These are phyloP conservation scores for Solanum pennellii DNA, from an alignment of 257 asterid species.

Conservation along the genomic window DNA sequence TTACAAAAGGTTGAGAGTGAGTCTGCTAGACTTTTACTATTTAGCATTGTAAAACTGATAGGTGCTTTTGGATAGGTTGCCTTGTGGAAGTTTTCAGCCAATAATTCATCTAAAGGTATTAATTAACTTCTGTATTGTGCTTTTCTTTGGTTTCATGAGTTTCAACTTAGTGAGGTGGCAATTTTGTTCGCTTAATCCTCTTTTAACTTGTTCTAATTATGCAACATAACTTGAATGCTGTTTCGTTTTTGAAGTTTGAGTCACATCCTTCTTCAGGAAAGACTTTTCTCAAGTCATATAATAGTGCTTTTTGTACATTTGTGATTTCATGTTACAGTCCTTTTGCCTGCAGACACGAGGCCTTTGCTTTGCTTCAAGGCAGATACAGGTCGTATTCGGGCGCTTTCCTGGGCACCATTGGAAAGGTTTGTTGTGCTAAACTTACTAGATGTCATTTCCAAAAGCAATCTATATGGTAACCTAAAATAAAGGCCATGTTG, in stretches of 20 bases:
- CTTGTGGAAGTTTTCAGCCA: constrained; percentile 65
- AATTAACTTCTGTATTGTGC: not conserved
- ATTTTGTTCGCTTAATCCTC: not conserved
- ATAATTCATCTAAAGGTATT: constrained; percentile 60
- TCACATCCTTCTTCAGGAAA: not conserved
- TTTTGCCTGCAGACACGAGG: constrained; percentile 53
- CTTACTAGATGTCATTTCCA: not conserved
- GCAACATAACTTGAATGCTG: not conserved
- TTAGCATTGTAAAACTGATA: not conserved
- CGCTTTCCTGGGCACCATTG: constrained; percentile 79
- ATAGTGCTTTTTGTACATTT: not conserved
- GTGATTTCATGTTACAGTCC: not conserved
- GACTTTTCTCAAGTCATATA: not conserved
- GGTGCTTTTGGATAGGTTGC: constrained; percentile 61
- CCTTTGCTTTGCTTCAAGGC: constrained; percentile 83
- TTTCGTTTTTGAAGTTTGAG: not conserved
- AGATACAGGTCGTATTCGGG: constrained; percentile 74
- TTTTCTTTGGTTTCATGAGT: not conserved
- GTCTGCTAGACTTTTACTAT: not conserved
- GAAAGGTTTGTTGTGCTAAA: constrained; percentile 37
- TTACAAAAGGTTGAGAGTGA: not conserved
- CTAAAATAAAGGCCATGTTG: not conserved
- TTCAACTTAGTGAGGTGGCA: not conserved
- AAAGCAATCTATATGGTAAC: not conserved
- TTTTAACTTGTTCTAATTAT: not conserved